These are phyloP conservation scores for Serendipita indica DNA, from an alignment of 768 basidiomycete species.

Conservation along the genomic window DNA sequence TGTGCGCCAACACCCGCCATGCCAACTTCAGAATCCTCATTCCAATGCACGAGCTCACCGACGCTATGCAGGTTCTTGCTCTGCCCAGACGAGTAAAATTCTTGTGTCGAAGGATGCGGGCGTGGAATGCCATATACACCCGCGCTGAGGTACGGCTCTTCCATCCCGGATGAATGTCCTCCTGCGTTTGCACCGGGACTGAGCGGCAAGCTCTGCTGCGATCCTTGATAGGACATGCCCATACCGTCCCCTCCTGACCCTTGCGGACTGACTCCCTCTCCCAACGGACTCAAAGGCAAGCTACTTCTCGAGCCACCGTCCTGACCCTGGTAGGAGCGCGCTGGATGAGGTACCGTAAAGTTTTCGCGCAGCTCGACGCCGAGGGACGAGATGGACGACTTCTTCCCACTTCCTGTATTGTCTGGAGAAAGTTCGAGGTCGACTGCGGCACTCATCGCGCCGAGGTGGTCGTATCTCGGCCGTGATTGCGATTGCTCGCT, in stretches of 20 bases:
- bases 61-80: background rate
- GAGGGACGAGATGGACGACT: background rate
- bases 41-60: background rate
- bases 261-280: no score
- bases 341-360: background rate
- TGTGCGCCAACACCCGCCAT: constrained; percentile 3
- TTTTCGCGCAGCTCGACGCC: background rate
- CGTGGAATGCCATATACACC: no score
- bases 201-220: no score
- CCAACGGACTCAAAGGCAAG: no score
- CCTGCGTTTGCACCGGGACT: no score
- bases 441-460: no score
- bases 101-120: no score
- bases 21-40: constrained; percentile 6
- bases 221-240: no score
- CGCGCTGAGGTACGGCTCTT: no score
- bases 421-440: background rate
- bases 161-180: background rate
- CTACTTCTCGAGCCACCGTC: no score
- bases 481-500: background rate
- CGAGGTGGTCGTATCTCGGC: background rate
- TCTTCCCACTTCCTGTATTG: background rate
- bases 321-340: constrained; percentile 3
- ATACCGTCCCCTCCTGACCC: no score
- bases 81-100: background rate